Evolutionary conservation across 2,329 filamentous ascomycete species (phyloP), one percentile per base, ranked within the genome.

Genomic region (Lasiodiplodia sp.): DNA sequence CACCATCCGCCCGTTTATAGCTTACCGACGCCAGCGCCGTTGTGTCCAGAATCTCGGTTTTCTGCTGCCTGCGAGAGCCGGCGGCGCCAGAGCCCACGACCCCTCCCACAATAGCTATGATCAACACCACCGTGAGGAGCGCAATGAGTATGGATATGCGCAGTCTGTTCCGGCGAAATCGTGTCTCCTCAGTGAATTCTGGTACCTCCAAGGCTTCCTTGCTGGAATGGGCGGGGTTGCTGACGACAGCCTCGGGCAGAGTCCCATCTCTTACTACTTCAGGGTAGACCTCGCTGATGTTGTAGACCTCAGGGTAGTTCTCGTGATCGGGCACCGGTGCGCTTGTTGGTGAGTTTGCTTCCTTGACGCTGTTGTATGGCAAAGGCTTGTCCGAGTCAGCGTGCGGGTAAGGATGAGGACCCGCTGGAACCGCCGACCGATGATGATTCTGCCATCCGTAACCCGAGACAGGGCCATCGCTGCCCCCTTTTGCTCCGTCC

Each of bases 1-100:
- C 28, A 11, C 40, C 62, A 40, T 65, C 62, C 21, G 62, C 62
- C 47, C 38, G 62, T 28, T 65, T 65, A 21, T 65, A 65, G 40
- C 62, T 65, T 47, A 65, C 47, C 2, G 62, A 52, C 4, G 62
- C 62, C 2, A 65, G 47, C n/a, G 62, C 62, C 18, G 62, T 65
- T 6, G 62, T 53, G 11, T 38, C 31, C n/a, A 65, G n/a, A 21
- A 65, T 49, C 11, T 38, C 37, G n/a, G 38, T n/a, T 6, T 44
- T 16, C 16, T 14, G 23, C 5, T 64, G 11, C 18, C 16, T 16
- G 51, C 60, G 40, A 7, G 31, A 64, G 10, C 23, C 23, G 23
- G 40, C n/a, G 10, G 23, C 34, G 8, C 56, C 37, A 1, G 40
- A 64, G n/a, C 60, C 60, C 1, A 64, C 60, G 2, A 64, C 28